phyloP scores from a whole-genome alignment of 2,329 filamentous ascomycete genomes.

The Nemania sp. region DNA sequence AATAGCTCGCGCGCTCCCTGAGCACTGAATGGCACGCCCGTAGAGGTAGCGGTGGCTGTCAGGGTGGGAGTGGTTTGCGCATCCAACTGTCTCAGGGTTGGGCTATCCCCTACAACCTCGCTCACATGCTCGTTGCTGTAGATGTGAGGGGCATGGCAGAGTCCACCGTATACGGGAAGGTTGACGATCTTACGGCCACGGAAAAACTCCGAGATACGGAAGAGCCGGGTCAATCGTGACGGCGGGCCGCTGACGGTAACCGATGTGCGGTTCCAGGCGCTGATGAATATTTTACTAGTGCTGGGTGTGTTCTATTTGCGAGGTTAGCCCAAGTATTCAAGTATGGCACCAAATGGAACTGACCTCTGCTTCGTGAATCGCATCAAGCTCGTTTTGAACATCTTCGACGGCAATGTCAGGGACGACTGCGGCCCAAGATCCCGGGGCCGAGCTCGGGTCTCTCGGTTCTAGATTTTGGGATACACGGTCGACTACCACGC shows the following conservation, averaged over 20 bases:
- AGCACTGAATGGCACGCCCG: conserved; percentile 1
- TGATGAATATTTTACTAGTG: conserved; percentile 5
- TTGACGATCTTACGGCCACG: background rate
- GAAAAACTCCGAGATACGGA: conserved; percentile 1
- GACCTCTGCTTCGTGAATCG: conserved; percentile 29
- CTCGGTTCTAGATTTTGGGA: conserved; percentile 49
- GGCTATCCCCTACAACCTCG: conserved; percentile 28
- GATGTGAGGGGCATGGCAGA: conserved; percentile 49
- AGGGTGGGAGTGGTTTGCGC: background rate
- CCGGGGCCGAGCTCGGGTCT: conserved; percentile 10
- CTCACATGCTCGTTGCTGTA: conserved; percentile 41
- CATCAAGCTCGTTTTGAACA: conserved; percentile 46
- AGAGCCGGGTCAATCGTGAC: background rate
- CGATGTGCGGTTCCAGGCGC: background rate
- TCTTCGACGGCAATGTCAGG: conserved; percentile 38
- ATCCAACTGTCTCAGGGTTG: background rate
- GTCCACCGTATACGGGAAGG: conserved; percentile 42
- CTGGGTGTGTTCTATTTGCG: background rate
- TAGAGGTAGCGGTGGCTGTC: background rate
- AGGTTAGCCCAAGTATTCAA: no score
- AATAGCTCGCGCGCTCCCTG: conserved; percentile 6
- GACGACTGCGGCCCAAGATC: conserved; percentile 49
- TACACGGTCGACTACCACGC: conserved; percentile 46
- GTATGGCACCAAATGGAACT: background rate
- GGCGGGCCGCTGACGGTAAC: conserved; percentile 4